These are phyloP conservation scores for Grifola frondosa DNA, from an alignment of 1,284 basidiomycete species.

Conservation along the genomic window DNA sequence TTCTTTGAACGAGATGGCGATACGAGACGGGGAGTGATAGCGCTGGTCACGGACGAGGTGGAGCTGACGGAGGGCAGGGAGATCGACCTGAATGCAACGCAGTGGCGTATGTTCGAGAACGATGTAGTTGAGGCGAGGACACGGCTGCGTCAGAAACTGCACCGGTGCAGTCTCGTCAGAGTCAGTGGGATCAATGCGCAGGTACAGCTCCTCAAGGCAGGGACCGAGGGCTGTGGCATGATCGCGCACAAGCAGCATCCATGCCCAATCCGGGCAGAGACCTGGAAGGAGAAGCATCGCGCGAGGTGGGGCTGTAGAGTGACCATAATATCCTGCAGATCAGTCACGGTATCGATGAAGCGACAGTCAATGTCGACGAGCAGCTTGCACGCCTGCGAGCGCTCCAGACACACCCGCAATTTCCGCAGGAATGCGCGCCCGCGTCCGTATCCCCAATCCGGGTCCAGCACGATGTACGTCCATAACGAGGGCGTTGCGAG, in stretches of 20 bases:
- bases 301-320: constrained; percentile 29
- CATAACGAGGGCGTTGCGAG: constrained; percentile 32
- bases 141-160: constrained; percentile 25
- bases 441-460: constrained; percentile 27
- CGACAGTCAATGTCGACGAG: constrained; percentile 32
- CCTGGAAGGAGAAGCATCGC: constrained; percentile 32
- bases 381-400: constrained; percentile 32
- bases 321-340: constrained; percentile 28
- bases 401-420: constrained; percentile 25
- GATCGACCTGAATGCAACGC: constrained; percentile 23
- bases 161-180: constrained; percentile 28
- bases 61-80: constrained; percentile 29
- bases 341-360: constrained; percentile 24
- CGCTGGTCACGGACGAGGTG: constrained; percentile 30
- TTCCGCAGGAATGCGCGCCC: constrained; percentile 29
- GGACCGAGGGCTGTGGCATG: constrained; percentile 25
- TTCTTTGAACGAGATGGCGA: constrained; percentile 29
- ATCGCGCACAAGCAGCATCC: constrained; percentile 28
- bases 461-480: constrained; percentile 34
- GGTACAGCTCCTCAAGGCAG: constrained; percentile 28
- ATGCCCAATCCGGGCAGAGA: constrained; percentile 31
- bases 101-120: constrained; percentile 33
- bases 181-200: constrained; percentile 31
- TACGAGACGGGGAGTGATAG: constrained; percentile 25
- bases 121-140: constrained; percentile 28